phyloP scores from a whole-genome alignment of 2,329 filamentous ascomycete species.

The Cryphonectria radicalis region DNA sequence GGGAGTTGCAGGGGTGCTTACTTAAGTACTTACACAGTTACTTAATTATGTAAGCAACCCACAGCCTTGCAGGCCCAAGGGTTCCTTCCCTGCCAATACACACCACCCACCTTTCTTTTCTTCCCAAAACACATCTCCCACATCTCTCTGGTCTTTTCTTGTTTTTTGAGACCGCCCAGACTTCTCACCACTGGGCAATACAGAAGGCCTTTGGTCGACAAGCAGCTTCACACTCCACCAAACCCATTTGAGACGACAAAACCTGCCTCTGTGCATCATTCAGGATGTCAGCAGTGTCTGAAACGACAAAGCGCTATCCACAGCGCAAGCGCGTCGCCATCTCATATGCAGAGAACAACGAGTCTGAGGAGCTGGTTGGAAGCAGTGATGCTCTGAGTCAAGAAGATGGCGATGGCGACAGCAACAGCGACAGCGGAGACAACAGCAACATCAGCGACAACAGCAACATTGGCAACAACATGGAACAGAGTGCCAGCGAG shows the following conservation, averaged over 20 bases:
- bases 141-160: neutral
- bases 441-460: too few relatives aligned
- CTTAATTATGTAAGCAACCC: neutral
- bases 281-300: neutral
- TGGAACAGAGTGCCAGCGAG: neutral
- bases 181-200: neutral
- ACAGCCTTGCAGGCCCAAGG: neutral
- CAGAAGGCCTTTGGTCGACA: neutral
- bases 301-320: neutral
- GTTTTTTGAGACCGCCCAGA: too few relatives aligned
- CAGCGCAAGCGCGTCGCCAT: constrained; percentile 1
- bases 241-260: neutral
- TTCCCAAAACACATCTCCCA: neutral
- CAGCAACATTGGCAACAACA: neutral
- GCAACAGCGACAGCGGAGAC: neutral
- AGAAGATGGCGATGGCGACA: neutral
- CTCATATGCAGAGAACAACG: neutral
- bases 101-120: neutral
- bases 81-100: neutral
- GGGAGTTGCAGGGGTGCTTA: too few relatives aligned
- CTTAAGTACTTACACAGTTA: too few relatives aligned
- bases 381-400: neutral
- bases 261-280: neutral
- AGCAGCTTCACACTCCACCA: neutral
- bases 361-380: neutral